Evolutionary conservation across 2,329 filamentous ascomycete genomes (phyloP), one percentile per base, ranked within the genome.

Genomic region (Clathrospora elynae): DNA sequence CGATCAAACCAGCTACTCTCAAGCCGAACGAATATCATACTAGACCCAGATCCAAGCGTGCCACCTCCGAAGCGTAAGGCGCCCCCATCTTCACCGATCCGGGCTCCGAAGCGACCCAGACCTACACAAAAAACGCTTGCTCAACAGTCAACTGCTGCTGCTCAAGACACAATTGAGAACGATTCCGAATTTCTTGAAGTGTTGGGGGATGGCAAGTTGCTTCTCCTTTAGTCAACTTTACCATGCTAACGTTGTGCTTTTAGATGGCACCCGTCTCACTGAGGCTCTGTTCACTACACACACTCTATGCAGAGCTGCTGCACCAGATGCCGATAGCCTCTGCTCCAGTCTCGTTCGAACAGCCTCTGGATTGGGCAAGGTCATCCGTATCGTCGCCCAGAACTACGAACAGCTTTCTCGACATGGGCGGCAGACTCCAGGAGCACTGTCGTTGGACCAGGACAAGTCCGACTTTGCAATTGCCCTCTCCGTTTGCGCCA

Each of bases 271-370:
- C 3, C 44, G 23, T 2, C 57, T 69, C n/a, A 54, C 47, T 2
- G 59, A 65, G 25, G 51, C 58, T 10, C 38, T 68, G 5, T 70
- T 65, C 34, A 53, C 39, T 2, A 51, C 57, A n/a, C 61, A 71
- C 44, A 59, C 53, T 24, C 30, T 66, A 10, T 63, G 55, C 42
- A 59, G 56, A 32, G 52, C 53, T 6, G 39, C 51, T 1, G 35
- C 42, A 3, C 12, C 37, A 9, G 39, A 62, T 22, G 13, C 40
- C 9, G 41, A 64, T 10, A 41, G 38, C 4, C 44, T 71, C 1
- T 68, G 65, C 34, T 51, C 35, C 6, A 56, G 51, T 33, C 39
- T 71, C 2, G 47, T 65, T 5, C 49, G 53, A 2, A 57, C 53
- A 2, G 41, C 59, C 4, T 55, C 55, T 7, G 42, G 55, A 7